Conservation (phyloP, 495 filamentous ascomycete species). For the Penicillium alfredii region DNA sequence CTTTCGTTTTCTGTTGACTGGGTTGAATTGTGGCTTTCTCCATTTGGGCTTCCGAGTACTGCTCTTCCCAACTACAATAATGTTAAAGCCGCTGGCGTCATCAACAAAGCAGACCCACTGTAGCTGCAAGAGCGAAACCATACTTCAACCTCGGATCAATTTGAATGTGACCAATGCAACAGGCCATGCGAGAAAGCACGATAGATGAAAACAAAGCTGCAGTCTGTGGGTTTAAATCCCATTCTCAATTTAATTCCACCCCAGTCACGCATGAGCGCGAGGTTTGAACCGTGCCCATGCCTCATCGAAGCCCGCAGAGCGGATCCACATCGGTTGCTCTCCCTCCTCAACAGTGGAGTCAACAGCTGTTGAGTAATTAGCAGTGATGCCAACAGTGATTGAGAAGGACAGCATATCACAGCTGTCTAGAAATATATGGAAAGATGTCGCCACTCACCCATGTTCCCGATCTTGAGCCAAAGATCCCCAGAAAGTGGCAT, state of each 20-base stretch:
- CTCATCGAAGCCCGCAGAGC: conserved; percentile 33
- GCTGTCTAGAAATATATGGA: conserved; percentile 41
- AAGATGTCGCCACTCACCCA: conserved; percentile 55
- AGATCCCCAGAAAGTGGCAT: conserved; percentile 55
- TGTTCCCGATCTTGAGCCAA: conserved; percentile 67
- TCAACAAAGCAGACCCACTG: conserved; percentile 7
- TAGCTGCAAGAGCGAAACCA: conserved; percentile 1
- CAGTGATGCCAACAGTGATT: background rate
- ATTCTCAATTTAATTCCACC: background rate
- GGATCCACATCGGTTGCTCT: conserved; percentile 25
- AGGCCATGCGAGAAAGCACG: conserved; percentile 1
- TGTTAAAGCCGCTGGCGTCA: conserved; percentile 6
- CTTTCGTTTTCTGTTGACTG: background rate
- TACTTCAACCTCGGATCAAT: too few species aligned
- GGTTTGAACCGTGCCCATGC: conserved; percentile 27
- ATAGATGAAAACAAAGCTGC: too few species aligned
- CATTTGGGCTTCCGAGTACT: background rate
- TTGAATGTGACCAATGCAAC: too few species aligned
- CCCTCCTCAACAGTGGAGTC: conserved; percentile 27
- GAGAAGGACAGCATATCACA: too few species aligned
- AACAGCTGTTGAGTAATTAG: conserved; percentile 21
- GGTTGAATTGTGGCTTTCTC: too few species aligned
- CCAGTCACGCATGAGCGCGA: conserved; percentile 18
- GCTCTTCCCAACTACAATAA: background rate
- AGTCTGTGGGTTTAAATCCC: background rate